These are phyloP conservation scores for Alternaria sp. DNA, from an alignment of 2,329 filamentous ascomycete genomes.

Conservation along the genomic window DNA sequence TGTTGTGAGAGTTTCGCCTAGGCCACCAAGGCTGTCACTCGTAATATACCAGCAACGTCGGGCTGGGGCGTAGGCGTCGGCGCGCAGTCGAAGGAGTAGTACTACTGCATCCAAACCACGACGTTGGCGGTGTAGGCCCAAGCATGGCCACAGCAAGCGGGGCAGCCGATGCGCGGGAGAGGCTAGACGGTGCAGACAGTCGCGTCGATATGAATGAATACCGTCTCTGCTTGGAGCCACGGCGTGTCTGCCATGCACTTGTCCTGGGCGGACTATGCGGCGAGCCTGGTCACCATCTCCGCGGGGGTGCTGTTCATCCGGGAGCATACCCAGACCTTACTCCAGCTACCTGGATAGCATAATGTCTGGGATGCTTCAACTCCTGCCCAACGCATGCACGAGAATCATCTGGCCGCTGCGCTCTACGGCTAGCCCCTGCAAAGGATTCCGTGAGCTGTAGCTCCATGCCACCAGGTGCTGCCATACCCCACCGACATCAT, in stretches of 20 bases:
- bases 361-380: not conserved
- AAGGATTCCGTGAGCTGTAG: not conserved
- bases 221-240: not conserved
- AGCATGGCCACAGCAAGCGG: slow-evolving; percentile 15
- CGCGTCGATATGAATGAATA: not conserved
- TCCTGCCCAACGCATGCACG: slow-evolving; percentile 7
- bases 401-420: slow-evolving; percentile 15
- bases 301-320: not conserved
- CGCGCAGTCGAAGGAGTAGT: slow-evolving; percentile 17
- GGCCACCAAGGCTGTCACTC: slow-evolving; percentile 16
- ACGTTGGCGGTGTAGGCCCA: slow-evolving; percentile 22
- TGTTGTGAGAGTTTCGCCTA: slow-evolving; percentile 19
- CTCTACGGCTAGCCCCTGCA: not conserved
- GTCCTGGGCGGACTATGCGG: not conserved
- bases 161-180: not conserved
- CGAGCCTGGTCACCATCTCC: not conserved
- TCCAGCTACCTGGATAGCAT: slow-evolving; percentile 20
- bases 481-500: not conserved
- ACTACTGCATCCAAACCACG: slow-evolving; percentile 24
- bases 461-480: not conserved
- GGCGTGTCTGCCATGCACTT: not conserved
- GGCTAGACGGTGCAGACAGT: not conserved
- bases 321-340: not conserved
- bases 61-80: slow-evolving; percentile 25
- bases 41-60: slow-evolving; percentile 29